phyloP scores from a whole-genome alignment of 371 early-diverging fungal genomes.

The Catenaria anguillulae region DNA sequence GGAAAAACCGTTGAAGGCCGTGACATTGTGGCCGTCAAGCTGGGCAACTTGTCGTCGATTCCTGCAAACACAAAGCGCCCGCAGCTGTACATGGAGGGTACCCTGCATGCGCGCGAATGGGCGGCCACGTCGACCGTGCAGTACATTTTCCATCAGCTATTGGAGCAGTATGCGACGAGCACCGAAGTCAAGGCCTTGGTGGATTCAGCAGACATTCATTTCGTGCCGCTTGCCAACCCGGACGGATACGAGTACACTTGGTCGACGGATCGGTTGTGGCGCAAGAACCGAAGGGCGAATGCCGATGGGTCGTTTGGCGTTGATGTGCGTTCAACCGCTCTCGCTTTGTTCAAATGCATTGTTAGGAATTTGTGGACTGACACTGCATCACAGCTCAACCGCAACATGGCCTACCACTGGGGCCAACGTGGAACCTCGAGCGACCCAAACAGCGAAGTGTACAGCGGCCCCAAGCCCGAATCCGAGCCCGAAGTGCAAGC shows the following conservation, averaged over 20 bases:
- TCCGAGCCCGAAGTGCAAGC: constrained; percentile 11
- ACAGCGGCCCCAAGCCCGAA: constrained; percentile 5
- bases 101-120: constrained; percentile 47
- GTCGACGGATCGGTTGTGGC: constrained; percentile 40
- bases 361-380: too few relatives aligned
- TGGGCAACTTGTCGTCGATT: constrained; percentile 18
- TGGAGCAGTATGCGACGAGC: constrained; percentile 15
- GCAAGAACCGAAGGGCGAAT: constrained; percentile 35
- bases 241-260: constrained; percentile 36
- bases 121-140: constrained; percentile 29
- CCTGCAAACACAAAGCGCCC: constrained; percentile 18
- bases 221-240: constrained; percentile 40
- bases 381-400: too few relatives aligned
- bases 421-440: not conserved
- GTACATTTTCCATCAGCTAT: constrained; percentile 29
- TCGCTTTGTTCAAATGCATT: too few relatives aligned
- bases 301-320: constrained; percentile 19
- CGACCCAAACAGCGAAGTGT: constrained; percentile 4
- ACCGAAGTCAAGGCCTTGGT: constrained; percentile 21
- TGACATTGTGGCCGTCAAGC: constrained; percentile 33
- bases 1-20: constrained; percentile 33
- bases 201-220: constrained; percentile 14
- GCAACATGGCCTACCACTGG: constrained; percentile 7
- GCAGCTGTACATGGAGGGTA: constrained; percentile 35
- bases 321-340: too few relatives aligned